Percentiles rank a stretch among this genome's conserved stretches.
Evolutionary conservation across 2,329 filamentous ascomycete species (phyloP).

Genomic region (Proliferodiscus dingleyae): DNA sequence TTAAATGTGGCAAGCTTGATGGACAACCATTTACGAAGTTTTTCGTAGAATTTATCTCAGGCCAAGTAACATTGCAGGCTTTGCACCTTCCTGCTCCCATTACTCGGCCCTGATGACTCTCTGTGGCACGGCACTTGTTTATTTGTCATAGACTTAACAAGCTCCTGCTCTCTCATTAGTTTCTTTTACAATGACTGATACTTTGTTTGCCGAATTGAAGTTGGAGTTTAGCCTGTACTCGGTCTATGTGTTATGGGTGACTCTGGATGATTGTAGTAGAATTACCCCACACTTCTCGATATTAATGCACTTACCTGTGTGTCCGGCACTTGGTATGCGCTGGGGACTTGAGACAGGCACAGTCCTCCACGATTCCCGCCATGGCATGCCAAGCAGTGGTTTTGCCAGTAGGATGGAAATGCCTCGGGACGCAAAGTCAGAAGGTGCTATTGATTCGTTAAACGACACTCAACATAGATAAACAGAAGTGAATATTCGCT

Average conservation of each 20-base stretch:
- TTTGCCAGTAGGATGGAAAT: no score
- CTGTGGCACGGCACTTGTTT: not conserved
- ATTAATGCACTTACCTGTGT: slow-evolving; percentile 9
- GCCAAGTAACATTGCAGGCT: no score
- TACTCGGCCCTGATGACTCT: no score
- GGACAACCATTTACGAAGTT: no score
- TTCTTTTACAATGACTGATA: not conserved
- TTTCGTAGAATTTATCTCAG: no score
- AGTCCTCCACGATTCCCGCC: not conserved
- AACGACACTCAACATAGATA: no score
- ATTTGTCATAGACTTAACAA: not conserved
- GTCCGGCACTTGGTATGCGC: slow-evolving; percentile 6
- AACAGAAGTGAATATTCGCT: not conserved
- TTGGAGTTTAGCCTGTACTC: slow-evolving; percentile 4
- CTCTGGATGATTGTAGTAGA: not conserved
- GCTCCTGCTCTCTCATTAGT: not conserved
- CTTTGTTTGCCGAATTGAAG: slow-evolving; percentile 2
- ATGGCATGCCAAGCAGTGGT: no score
- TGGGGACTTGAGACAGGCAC: not conserved
- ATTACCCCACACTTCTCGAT: slow-evolving; percentile 3
- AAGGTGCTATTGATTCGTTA: not conserved
- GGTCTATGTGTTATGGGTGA: not conserved
- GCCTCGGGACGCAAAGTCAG: no score
- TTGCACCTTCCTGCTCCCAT: no score
- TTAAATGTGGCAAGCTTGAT: not conserved